Base-by-base conservation (phyloP, 1,139 yeast genomes). In the Candida sanyaensis region DNA sequence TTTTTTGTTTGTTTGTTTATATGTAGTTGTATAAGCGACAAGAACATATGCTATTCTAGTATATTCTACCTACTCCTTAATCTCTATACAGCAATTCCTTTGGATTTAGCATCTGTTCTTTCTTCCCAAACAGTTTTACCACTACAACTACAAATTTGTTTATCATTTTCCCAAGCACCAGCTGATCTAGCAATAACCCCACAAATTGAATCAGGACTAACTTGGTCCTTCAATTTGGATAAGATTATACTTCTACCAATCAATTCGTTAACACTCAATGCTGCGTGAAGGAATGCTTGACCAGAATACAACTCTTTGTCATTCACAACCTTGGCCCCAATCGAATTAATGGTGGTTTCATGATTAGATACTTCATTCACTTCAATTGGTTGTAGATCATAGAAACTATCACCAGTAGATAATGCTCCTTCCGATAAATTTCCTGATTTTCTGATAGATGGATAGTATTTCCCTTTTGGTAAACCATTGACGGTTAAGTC, bases 81-180 rank as follows among this genome's bases (percentile, higher is more conserved):
- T 24, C 30, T 29, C 37, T 55, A 62, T 28, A 55, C 58, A 8
- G 59, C 50, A 6, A 83, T 66, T 6, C 91, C 91, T 55, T 77
- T 79, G 9, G 64, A 58, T 37, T 77, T 64, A 4, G 96, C 96
- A 59, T 89, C 96, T 42, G 73, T 69, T 49, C 97, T 77, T 64
- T 93, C 99, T 64, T 93, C 91, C 99, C 99, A 93, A 27, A 92
- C 83, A 1, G 96, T 89, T 73, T 91, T 90, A 9, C 99, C 99
- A 27, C 95, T 84, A 64, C 99, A 93, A 39, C 95, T 86, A 67
- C 99, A 93, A 1, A 93, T 96, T 54, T 85, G 84, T 67, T 93
- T 93, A 60, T 87, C 88, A 66, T 93, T 93, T 62, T 93, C 96
- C 98, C 98, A 93, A 13, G 84, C 88, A 10, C 99, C 99, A 1